Evolutionary conservation across 2,329 filamentous ascomycete genomes (phyloP), one percentile per base, ranked within the genome.

Genomic region (Ophiocordyceps camponoti-leonardi): DNA sequence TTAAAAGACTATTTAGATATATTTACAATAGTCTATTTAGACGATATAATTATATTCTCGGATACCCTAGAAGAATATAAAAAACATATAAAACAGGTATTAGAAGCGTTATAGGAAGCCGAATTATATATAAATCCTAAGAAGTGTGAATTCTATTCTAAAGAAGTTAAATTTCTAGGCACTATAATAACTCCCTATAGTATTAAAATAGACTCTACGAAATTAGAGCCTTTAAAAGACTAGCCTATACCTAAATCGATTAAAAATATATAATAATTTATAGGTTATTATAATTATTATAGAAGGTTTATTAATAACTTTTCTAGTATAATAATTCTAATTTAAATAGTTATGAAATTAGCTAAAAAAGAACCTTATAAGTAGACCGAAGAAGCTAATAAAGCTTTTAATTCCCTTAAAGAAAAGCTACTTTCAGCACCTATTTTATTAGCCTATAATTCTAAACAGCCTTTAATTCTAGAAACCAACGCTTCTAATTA

Each of bases 21-120:
- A 28, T 28, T 51, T 46, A 51, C 46, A 39, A 47, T 47, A 46
- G 35, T 46, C 42, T 49, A 49, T 40, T 35, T 49, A 44, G 42
- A 50, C 44, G 30, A 49, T 48, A 50, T 49, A 33, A 35, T 50
- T 43, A 49, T 52, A 33, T 50, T 49, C 45, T 48, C 41, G 40
- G 30, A 48, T 19, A 46, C 35, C 26, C 33, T 49, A n/a, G 42
- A 44, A 46, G 40, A 46, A 46, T 47, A 49, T 45, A 44, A 41
- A 48, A 35, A 46, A 47, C 46, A 49, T 42, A 42, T 31, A 18
- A 23, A 46, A 42, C 39, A 46, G n/a, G 33, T 47, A 42, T 22
- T 43, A 45, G 13, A n/a, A 39, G 28, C 18, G 8, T 35, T 45
- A 31, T n/a, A 8, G 26, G 10, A 28, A 28, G 26, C 26, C 26